Evolutionary conservation across 345 rosid genomes (phyloP).

Genomic region (Boechera divaricarpa): DNA sequence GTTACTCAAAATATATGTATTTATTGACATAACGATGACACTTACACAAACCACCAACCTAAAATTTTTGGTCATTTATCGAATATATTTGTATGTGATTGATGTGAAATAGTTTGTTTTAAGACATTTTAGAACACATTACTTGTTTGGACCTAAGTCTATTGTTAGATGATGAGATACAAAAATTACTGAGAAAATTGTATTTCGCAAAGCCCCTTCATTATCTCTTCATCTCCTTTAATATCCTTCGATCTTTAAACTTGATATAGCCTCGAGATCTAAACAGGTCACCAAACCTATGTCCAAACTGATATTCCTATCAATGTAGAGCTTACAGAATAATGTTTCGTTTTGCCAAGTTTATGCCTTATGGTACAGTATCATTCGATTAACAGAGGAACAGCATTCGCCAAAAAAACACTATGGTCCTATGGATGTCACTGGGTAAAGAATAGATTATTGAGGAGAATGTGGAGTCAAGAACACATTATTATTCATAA

Average conservation of each 20-base stretch:
- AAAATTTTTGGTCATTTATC: not conserved
- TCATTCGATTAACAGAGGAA: constrained; percentile 1
- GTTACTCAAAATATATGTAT: not conserved
- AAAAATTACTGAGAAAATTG: no score
- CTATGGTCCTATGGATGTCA: constrained; percentile 6
- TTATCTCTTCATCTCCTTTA: not conserved
- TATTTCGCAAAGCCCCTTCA: not conserved
- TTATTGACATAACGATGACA: not conserved
- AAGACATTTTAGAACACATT: not conserved
- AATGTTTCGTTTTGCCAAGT: not conserved
- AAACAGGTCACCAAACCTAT: not conserved
- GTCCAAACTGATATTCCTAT: not conserved
- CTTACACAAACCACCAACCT: not conserved
- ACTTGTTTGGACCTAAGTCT: not conserved
- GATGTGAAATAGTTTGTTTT: not conserved
- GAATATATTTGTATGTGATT: not conserved
- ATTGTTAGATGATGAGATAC: not conserved
- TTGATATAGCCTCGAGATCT: not conserved
- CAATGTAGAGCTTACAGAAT: not conserved
- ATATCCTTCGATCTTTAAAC: not conserved
- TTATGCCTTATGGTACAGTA: not conserved
- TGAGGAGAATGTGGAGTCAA: not conserved
- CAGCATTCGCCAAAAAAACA: not conserved
- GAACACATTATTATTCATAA: constrained; percentile 6
- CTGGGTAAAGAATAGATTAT: not conserved